A percentile compares a stretch with the other conserved stretches of the same genome.
Evolutionary conservation across 768 basidiomycete genomes (phyloP).

Genomic region (Rhodotorula graminis): DNA sequence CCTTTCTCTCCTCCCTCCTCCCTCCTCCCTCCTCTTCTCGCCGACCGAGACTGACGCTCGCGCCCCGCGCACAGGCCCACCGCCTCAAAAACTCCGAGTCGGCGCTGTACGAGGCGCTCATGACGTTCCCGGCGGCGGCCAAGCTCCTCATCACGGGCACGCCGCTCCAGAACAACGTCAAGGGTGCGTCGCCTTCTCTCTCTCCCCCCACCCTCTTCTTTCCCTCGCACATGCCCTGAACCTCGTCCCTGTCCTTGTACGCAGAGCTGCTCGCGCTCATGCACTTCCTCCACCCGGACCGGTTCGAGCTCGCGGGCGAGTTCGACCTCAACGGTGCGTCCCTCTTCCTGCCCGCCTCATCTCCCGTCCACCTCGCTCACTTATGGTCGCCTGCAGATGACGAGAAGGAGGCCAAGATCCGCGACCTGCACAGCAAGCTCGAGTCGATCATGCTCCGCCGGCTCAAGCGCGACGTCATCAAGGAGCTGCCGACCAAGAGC

Average conservation of each 20-base stretch:
- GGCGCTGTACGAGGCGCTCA: constrained; percentile 89
- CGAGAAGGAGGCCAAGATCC: constrained; percentile 72
- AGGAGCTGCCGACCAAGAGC: constrained; percentile 92
- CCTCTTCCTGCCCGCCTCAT: no score
- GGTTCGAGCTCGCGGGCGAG: constrained; percentile 88
- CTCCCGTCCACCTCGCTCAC: not conserved
- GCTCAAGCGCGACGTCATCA: constrained; percentile 91
- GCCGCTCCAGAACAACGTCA: constrained; percentile 97
- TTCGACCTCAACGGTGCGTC: constrained; percentile 73
- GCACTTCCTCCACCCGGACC: constrained; percentile 99
- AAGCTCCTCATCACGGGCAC: constrained; percentile 97
- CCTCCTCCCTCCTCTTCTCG: no score
- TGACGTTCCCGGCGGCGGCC: constrained; percentile 79
- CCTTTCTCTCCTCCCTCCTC: not conserved
- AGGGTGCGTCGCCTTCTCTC: constrained; percentile 56
- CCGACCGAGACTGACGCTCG: not conserved
- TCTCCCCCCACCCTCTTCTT: constrained; percentile 1
- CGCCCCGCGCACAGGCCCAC: constrained; percentile 62
- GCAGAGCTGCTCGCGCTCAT: constrained; percentile 89
- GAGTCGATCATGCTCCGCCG: constrained; percentile 91
- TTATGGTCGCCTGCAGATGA: constrained; percentile 50
- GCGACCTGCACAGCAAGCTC: constrained; percentile 87
- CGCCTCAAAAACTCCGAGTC: constrained; percentile 97
- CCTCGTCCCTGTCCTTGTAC: constrained; percentile 21
- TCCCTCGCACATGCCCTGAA: not conserved